phyloP scores from a whole-genome alignment of 108 stramenopile species.

The Thalassiosira profunda region DNA sequence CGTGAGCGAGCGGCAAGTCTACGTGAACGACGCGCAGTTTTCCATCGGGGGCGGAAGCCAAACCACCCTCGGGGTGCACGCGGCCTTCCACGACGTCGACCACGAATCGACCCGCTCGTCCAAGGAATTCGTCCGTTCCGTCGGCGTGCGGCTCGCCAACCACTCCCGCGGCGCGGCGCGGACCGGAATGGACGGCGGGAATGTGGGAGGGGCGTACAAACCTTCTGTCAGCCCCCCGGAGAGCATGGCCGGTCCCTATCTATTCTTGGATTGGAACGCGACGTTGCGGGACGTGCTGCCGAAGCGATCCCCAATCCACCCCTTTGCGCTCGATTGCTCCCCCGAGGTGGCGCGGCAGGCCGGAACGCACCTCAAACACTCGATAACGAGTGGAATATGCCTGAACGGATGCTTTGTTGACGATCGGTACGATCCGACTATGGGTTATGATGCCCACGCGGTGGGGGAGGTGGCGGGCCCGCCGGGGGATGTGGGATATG shows the following conservation, averaged over 20 bases:
- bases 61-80: constrained; percentile 52
- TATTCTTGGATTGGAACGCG: constrained; percentile 75
- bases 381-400: constrained; percentile 55
- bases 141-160: constrained; percentile 62
- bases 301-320: constrained; percentile 59
- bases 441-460: constrained; percentile 60
- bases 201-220: constrained; percentile 17
- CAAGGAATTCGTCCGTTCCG: constrained; percentile 65
- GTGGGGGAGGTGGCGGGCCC: constrained; percentile 74
- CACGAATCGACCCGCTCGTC: constrained; percentile 76
- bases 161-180: constrained; percentile 25
- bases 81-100: constrained; percentile 64
- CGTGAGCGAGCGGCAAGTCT: constrained; percentile 6
- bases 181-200: too few relatives aligned
- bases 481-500: constrained; percentile 82
- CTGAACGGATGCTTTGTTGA: constrained; percentile 59
- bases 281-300: constrained; percentile 70
- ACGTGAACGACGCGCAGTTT: constrained; percentile 18
- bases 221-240: constrained; percentile 34
- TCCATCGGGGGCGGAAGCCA: constrained; percentile 24
- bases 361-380: constrained; percentile 69
- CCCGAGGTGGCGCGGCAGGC: constrained; percentile 68
- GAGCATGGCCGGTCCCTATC: constrained; percentile 53
- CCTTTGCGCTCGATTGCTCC: constrained; percentile 74
- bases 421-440: constrained; percentile 66